Percentiles rank a stretch among this genome's conserved stretches.
Evolutionary conservation across 1,139 yeast species (phyloP).

Genomic region (Sugiyamaella japonica): DNA sequence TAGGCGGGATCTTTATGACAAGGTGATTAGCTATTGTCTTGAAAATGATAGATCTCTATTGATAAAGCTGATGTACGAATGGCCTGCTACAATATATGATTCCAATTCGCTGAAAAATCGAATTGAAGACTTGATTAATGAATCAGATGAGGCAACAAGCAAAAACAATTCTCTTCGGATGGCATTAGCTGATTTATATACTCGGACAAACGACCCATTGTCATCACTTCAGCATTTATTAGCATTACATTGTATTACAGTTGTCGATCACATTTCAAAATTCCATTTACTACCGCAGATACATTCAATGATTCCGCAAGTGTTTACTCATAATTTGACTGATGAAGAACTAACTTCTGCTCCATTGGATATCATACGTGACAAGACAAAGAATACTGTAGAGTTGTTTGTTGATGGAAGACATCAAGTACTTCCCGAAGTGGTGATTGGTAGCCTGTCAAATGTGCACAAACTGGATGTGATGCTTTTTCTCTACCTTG

Average conservation of each 20-base stretch:
- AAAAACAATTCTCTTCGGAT: slow-evolving; percentile 43
- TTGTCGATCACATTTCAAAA: slow-evolving; percentile 56
- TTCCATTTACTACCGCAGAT: slow-evolving; percentile 62
- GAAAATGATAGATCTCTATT: slow-evolving; percentile 43
- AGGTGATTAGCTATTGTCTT: slow-evolving; percentile 54
- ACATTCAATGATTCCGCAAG: slow-evolving; percentile 49
- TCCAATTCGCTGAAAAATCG: slow-evolving; percentile 46
- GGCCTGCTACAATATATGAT: slow-evolving; percentile 64
- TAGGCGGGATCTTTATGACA: slow-evolving; percentile 49
- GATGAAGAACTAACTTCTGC: slow-evolving; percentile 42
- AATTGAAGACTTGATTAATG: slow-evolving; percentile 48
- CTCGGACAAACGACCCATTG: slow-evolving; percentile 57
- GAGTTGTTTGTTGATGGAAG: slow-evolving; percentile 61
- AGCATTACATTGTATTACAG: slow-evolving; percentile 53
- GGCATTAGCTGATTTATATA: slow-evolving; percentile 57
- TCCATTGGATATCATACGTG: slow-evolving; percentile 48
- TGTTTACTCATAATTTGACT: slow-evolving; percentile 51
- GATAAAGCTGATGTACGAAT: slow-evolving; percentile 46
- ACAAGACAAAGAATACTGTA: slow-evolving; percentile 49
- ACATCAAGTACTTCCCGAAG: slow-evolving; percentile 59
- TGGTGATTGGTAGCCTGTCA: slow-evolving; percentile 51
- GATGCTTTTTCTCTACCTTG: slow-evolving; percentile 60
- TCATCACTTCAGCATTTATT: slow-evolving; percentile 66
- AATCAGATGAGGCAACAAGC: slow-evolving; percentile 24
- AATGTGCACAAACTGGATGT: slow-evolving; percentile 42